These are phyloP conservation scores for Phytopythium helicoides DNA, from an alignment of 352 stramenopile species.

Conservation along the genomic window DNA sequence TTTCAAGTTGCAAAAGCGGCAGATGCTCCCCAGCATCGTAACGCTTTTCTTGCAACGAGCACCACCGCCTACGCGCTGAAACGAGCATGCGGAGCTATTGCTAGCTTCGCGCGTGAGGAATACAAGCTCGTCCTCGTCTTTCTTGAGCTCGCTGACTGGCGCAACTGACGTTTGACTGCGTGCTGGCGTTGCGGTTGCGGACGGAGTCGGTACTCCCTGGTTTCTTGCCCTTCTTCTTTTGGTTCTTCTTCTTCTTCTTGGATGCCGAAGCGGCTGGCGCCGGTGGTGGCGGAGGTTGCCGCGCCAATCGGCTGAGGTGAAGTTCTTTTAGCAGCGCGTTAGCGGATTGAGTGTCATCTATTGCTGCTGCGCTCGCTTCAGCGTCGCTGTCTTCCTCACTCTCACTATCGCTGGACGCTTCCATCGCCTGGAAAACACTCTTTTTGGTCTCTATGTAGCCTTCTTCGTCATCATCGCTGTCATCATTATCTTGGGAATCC, in stretches of 20 bases:
- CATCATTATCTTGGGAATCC: conserved; percentile 7
- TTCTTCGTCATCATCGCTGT: conserved; percentile 16
- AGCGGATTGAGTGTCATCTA: conserved; percentile 18
- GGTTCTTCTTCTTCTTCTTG: conserved; percentile 47
- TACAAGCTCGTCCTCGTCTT: conserved; percentile 66
- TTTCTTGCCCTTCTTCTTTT: conserved; percentile 43
- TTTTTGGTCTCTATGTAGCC: conserved; percentile 12
- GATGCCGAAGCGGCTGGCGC: conserved; percentile 2
- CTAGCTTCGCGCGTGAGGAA: conserved; percentile 66
- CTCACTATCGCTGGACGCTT: conserved; percentile 27
- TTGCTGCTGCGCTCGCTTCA: conserved; percentile 6
- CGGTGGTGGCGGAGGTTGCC: conserved; percentile 25
- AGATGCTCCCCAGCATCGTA: conserved; percentile 61
- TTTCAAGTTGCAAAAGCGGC: conserved; percentile 82
- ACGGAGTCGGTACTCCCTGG: not conserved
- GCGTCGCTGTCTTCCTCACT: conserved; percentile 21
- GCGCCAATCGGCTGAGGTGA: conserved; percentile 54
- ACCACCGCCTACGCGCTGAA: conserved; percentile 20
- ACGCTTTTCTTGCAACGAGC: conserved; percentile 60
- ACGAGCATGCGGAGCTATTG: conserved; percentile 51
- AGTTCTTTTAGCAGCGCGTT: conserved; percentile 61
- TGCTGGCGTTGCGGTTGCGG: conserved; percentile 2
- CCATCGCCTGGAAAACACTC: conserved; percentile 50
- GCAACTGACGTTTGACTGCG: conserved; percentile 14
- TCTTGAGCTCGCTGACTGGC: conserved; percentile 24